Base-by-base conservation (phyloP, 108 stramenopile species). In the Cyclotella kingstonii region DNA sequence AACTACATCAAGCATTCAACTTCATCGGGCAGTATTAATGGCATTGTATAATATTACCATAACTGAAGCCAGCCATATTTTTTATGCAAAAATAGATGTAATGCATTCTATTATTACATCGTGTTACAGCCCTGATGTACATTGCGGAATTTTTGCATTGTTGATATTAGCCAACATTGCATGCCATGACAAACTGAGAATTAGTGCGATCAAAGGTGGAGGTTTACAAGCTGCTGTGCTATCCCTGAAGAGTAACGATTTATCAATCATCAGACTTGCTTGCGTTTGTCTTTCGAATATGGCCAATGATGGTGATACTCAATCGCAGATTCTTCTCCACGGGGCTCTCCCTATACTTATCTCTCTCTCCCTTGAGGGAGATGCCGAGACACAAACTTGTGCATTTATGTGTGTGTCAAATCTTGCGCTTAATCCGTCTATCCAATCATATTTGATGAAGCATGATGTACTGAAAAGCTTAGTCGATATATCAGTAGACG, bases 211-310 rank as follows among this genome's bases (percentile, higher is more conserved):
- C 30, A 69, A 76, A 6, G 73, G 78, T 27, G 90, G 90, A 8
- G 90, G 85, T 11, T 51, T 91, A 55, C 90, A 89, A 74, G 70
- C 87, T 26, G 81, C 83, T 39, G 54, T 89, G 8, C 39, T 70
- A 21, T 36, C 86, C 23, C 58, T 82, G 34, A 69, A 64, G 42
- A 85, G 89, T 50, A 70, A 63, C 4, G 90, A 91, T 40, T 35
- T 49, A 2, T 73, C 88, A 28, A 62, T 51, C n/a, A 56, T 64
- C 54, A 67, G 61, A 22, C 84, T 89, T 63, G 86, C 83, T 19
- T 70, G 79, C 53, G 77, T 86, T 21, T 81, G 78, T 15, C 63
- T 93, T 38, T 77, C 85, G 64, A 93, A 93, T 68, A 82, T 90
- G 81, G 83, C 85, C 36, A 84, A 80, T 74, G 61, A 71, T 52